Evolutionary conservation across 1,284 basidiomycete species (phyloP).

Genomic region (Trichosporon sp.): DNA sequence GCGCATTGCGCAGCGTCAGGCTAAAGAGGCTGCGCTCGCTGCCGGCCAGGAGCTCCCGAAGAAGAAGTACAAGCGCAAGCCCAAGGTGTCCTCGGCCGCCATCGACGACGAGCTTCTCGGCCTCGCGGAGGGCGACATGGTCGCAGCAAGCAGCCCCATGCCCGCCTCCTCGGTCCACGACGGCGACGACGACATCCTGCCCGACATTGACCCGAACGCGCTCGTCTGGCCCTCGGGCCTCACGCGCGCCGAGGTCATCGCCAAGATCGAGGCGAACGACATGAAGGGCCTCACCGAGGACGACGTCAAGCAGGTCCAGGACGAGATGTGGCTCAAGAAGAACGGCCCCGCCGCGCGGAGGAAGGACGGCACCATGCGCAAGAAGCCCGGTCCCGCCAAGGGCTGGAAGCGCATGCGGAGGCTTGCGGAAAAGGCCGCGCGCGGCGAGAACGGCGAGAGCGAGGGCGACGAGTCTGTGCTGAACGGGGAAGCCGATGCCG

Average conservation of each 20-base stretch:
- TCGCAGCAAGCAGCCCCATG: constrained; percentile 13
- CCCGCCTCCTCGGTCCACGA: constrained; percentile 17
- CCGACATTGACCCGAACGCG: constrained; percentile 21
- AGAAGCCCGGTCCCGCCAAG: constrained; percentile 49
- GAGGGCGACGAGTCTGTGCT: constrained; percentile 25
- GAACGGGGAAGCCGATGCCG: constrained; percentile 39
- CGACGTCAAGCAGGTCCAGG: constrained; percentile 45
- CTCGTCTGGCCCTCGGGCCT: constrained; percentile 40
- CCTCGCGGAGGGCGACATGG: constrained; percentile 35
- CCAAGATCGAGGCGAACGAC: constrained; percentile 30
- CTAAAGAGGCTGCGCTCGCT: constrained; percentile 29
- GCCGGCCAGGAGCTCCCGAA: constrained; percentile 22
- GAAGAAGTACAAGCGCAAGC: constrained; percentile 29
- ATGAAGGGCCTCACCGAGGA: constrained; percentile 36
- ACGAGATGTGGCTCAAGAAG: constrained; percentile 44
- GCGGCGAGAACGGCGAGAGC: constrained; percentile 20
- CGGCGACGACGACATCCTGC: constrained; percentile 9
- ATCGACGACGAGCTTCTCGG: constrained; percentile 45
- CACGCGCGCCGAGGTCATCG: constrained; percentile 37
- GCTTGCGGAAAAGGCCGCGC: constrained; percentile 17
- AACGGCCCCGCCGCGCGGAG: constrained; percentile 32
- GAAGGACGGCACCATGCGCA: constrained; percentile 47
- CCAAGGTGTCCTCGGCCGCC: constrained; percentile 20
- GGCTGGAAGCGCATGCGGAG: constrained; percentile 40
- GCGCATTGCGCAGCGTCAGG: constrained; percentile 30